Evolutionary conservation across 192 early-diverging fungal genomes (phyloP).

Genomic region (Phycomyces blakesleeanus): DNA sequence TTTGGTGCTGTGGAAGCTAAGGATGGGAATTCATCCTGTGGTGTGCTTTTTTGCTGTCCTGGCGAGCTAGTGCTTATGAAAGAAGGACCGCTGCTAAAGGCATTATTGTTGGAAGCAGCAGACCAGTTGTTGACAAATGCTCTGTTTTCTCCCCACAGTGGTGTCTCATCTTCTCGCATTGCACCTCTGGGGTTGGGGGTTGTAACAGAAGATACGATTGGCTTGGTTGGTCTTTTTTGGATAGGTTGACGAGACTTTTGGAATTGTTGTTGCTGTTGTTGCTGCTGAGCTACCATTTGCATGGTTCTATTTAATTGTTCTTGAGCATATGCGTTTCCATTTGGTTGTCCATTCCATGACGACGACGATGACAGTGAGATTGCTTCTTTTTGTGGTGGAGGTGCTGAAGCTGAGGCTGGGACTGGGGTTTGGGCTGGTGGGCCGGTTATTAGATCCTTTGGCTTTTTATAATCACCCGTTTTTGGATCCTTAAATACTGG

Average conservation of each 20-base stretch:
- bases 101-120: neutral
- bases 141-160: neutral
- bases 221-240: too few relatives aligned
- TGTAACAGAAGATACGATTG: too few relatives aligned
- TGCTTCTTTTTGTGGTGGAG: too few relatives aligned
- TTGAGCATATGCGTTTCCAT: too few relatives aligned
- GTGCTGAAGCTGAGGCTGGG: too few relatives aligned
- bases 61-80: neutral
- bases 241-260: too few relatives aligned
- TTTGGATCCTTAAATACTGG: conserved; percentile 17
- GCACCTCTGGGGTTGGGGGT: too few relatives aligned
- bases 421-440: neutral
- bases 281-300: too few relatives aligned
- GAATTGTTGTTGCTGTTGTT: too few relatives aligned
- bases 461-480: neutral
- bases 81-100: neutral
- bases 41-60: neutral
- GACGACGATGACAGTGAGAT: too few relatives aligned
- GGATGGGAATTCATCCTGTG: conserved; percentile 7
- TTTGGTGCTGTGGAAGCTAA: conserved; percentile 5
- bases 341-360: too few relatives aligned
- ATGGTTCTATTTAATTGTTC: too few relatives aligned
- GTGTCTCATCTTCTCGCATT: neutral
- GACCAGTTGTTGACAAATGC: neutral
- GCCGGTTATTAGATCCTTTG: neutral